phyloP scores from a whole-genome alignment of 2,329 filamentous ascomycete species.

The Phaeosphaeriaceae sp. region DNA sequence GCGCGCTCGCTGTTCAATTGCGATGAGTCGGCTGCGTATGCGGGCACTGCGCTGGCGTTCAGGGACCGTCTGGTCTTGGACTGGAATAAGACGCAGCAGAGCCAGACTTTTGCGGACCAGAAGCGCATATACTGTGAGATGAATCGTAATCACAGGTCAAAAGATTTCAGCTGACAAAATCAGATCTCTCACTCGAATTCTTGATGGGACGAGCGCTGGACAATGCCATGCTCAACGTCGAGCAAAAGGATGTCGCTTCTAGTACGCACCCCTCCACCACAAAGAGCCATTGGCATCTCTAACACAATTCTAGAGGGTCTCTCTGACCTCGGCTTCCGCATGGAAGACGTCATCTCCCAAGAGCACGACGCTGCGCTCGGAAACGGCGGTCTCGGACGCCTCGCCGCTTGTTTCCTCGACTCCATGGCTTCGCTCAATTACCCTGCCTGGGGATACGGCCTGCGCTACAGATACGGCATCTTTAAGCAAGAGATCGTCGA shows the following conservation, averaged over 20 bases:
- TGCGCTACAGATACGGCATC: slow-evolving; percentile 91
- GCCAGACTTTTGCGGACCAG: slow-evolving; percentile 86
- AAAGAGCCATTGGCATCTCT: slow-evolving; percentile 13
- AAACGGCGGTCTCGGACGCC: slow-evolving; percentile 91
- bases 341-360: slow-evolving; percentile 93
- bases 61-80: slow-evolving; percentile 90
- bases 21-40: slow-evolving; percentile 90
- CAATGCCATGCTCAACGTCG: slow-evolving; percentile 98
- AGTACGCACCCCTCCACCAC: slow-evolving; percentile 59
- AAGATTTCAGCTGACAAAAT: slow-evolving; percentile 15
- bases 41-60: slow-evolving; percentile 89
- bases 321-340: slow-evolving; percentile 88
- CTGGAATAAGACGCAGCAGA: slow-evolving; percentile 98
- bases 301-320: slow-evolving; percentile 72
- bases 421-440: slow-evolving; percentile 94
- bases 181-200: slow-evolving; percentile 92
- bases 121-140: slow-evolving; percentile 88
- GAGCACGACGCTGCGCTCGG: slow-evolving; percentile 96
- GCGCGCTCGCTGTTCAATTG: slow-evolving; percentile 98
- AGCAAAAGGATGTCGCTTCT: slow-evolving; percentile 82
- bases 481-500: slow-evolving; percentile 99
- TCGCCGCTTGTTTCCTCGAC: slow-evolving; percentile 97
- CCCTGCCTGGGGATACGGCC: slow-evolving; percentile 95
- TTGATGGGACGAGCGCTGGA: slow-evolving; percentile 95
- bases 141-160: background rate